phyloP scores from a whole-genome alignment of 2,329 filamentous ascomycete species.

The Sarocladium strictum region DNA sequence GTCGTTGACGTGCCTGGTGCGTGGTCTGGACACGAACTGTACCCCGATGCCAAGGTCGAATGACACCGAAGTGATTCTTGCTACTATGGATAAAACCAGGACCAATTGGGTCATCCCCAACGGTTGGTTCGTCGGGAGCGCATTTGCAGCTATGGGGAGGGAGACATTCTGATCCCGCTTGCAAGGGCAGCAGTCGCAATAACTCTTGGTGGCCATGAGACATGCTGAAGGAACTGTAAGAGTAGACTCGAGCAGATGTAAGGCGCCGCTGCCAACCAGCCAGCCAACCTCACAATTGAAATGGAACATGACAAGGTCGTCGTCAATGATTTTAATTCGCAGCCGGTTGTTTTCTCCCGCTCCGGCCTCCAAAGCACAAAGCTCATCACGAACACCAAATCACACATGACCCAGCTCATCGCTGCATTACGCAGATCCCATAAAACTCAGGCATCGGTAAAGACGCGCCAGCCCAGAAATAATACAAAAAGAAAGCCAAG shows the following conservation, averaged over 20 bases:
- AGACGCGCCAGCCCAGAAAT: background rate
- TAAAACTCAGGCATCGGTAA: background rate
- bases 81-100: background rate
- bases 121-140: background rate
- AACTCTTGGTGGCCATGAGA: no score
- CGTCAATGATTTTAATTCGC: no score
- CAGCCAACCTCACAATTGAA: no score
- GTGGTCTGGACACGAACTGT: background rate
- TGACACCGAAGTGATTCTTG: constrained; percentile 2
- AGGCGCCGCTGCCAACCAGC: no score
- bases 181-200: no score
- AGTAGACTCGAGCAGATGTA: no score
- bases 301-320: no score
- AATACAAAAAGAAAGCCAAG: background rate
- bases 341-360: no score
- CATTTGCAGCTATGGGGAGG: background rate
- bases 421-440: background rate
- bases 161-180: background rate
- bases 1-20: background rate
- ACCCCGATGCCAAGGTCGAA: constrained; percentile 2
- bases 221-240: no score
- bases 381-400: no score
- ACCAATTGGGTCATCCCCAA: background rate
- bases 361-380: no score
- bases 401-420: background rate